Evolutionary conservation across 2,329 filamentous ascomycete genomes (phyloP), one percentile per base, ranked within the genome.

Genomic region (Trichoderma gracile): DNA sequence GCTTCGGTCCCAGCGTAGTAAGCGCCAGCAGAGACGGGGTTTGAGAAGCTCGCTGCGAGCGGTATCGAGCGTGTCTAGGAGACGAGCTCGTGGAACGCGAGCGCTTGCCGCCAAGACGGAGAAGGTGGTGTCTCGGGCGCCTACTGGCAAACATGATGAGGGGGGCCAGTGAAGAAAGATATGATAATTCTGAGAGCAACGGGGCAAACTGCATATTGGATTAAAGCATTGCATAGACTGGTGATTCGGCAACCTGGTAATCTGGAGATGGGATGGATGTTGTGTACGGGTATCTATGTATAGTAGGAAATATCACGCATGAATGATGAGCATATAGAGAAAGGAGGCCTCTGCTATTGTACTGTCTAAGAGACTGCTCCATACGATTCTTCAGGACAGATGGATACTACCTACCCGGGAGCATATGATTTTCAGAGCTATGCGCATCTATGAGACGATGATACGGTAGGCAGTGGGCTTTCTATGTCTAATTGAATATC

Each of bases 1-100:
- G 56, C 63, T 70, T 55, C 61, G 46, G 25, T 23, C 38, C 14
- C 23, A 38, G 46, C 30, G 47, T 15, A 43, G 8, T 15, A 64
- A 25, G 5, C 33, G 33, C 15, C 53, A 59, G 3, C 62, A 38
- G 17, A 47, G 25, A 45, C 55, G 62, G 40, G 33, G 30, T 21
- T 3, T 46, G 55, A 60, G n/a, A 12, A 53, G 19, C 23, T 46
- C 62, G 3, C 7, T 64, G 30, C 52, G 60, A 14, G 17, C 43
- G 9, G n/a, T 49, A 33, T 49, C 49, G 9, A 53, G 14, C 38
- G 43, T 42, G 23, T 42, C 52, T 10, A 47, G 27, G 59, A 49
- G 33, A 12, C 50, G 50, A 49, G 21, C 19, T 19, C 15, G 52
- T 12, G 63, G 40, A 9, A 9, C 38, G n/a, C 40, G 59, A 19